These are phyloP conservation scores for Blastobotrys malaysiensis DNA, from an alignment of 1,139 yeast genomes.

Conservation along the genomic window DNA sequence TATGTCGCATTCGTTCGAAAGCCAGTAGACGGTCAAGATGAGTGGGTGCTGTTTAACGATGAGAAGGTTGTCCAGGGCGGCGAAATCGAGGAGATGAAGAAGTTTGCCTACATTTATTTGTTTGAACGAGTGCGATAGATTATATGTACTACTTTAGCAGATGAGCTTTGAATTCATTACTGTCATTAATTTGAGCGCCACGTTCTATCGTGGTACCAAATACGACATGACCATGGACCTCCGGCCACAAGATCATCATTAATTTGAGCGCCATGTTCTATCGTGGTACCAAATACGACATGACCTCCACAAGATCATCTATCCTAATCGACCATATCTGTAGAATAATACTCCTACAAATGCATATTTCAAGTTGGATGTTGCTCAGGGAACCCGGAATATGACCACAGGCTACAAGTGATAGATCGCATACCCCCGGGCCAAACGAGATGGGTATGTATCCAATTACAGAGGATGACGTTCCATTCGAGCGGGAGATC, in stretches of 20 bases:
- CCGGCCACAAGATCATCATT: no score
- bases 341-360: no score
- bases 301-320: no score
- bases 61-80: conserved; percentile 82
- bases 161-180: no score
- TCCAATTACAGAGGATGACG: conserved; percentile 31
- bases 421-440: neutral
- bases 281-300: no score
- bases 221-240: no score
- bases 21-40: conserved; percentile 34
- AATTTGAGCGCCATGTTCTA: no score
- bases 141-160: no score
- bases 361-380: neutral
- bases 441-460: neutral
- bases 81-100: conserved; percentile 54
- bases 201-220: no score
- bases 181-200: no score
- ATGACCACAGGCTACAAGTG: neutral
- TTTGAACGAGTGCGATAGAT: conserved; percentile 28
- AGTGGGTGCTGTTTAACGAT: conserved; percentile 88
- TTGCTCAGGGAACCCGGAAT: neutral
- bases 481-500: conserved; percentile 45
- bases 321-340: no score
- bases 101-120: conserved; percentile 43
- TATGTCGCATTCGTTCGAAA: conserved; percentile 76